A percentile compares a stretch with the other conserved stretches of the same genome.
phyloP scores from a whole-genome alignment of 441 rosid species.

The Gossypium lobatum region DNA sequence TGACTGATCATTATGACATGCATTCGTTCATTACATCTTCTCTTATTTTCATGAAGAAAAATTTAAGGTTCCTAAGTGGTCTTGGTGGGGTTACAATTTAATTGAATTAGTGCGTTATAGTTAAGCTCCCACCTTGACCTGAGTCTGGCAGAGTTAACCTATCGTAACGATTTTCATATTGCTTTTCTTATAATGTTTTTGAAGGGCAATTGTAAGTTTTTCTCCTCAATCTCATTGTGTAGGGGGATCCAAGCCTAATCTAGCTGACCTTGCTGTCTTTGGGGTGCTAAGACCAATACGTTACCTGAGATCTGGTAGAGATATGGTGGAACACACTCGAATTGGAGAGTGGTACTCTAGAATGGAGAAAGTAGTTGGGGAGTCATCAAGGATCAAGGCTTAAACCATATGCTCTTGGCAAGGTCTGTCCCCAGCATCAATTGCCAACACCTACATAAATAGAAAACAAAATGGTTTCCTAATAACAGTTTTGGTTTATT shows the following conservation, averaged over 20 bases:
- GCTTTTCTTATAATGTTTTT: constrained; percentile 1
- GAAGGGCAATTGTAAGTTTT: not conserved
- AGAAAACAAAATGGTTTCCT: not conserved
- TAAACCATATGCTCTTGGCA: not conserved
- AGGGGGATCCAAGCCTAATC: constrained; percentile 41
- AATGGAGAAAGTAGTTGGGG: constrained; percentile 37
- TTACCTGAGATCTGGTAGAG: constrained; percentile 37
- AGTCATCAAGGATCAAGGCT: constrained; percentile 35
- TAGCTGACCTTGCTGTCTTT: constrained; percentile 40
- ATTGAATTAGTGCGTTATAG: not conserved
- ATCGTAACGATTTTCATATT: not conserved
- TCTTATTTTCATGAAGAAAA: not conserved
- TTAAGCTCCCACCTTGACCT: not conserved
- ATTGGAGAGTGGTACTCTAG: constrained; percentile 43
- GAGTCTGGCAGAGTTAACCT: not conserved
- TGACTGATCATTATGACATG: not conserved
- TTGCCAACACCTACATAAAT: not conserved
- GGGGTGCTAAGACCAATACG: constrained; percentile 43
- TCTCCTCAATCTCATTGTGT: not conserved
- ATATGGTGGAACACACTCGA: constrained; percentile 43
- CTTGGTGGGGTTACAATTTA: not conserved
- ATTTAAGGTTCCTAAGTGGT: not conserved
- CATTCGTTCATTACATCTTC: not conserved
- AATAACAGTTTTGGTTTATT: not conserved
- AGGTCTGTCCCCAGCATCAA: not conserved